phyloP scores from a whole-genome alignment of 2,329 filamentous ascomycete genomes.

The Tolypocladium cylindrosporum region DNA sequence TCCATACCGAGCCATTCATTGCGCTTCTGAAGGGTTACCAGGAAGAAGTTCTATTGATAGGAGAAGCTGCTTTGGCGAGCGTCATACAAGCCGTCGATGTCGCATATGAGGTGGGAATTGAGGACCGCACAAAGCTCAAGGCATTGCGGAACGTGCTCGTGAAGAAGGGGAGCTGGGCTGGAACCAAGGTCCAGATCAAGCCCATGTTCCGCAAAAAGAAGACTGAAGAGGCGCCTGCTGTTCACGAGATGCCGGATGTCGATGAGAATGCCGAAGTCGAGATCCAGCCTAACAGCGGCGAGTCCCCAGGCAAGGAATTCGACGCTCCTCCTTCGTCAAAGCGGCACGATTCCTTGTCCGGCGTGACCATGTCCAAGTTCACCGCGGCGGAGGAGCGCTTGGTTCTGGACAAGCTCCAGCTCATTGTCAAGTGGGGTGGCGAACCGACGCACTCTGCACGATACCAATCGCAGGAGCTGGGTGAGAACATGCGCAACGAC shows the following conservation, averaged over 20 bases:
- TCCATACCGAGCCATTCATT: conserved; percentile 93
- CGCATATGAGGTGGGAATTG: conserved; percentile 67
- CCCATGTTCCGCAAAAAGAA: conserved; percentile 95
- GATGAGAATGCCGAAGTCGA: conserved; percentile 18
- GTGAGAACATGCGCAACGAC: conserved; percentile 92
- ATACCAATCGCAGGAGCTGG: conserved; percentile 91
- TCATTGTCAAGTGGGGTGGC: conserved; percentile 98
- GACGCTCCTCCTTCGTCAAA: conserved; percentile 32
- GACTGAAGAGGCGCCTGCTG: conserved; percentile 42
- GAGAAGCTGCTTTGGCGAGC: conserved; percentile 78
- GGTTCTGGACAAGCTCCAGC: conserved; percentile 87
- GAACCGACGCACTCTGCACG: conserved; percentile 95
- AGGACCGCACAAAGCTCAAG: conserved; percentile 80
- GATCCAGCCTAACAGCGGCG: conserved; percentile 10
- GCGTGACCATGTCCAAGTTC: conserved; percentile 85
- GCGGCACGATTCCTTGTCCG: conserved; percentile 77
- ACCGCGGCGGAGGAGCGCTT: conserved; percentile 89
- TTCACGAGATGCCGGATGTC: conserved; percentile 22
- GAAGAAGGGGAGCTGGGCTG: conserved; percentile 88
- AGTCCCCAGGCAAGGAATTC: conserved; percentile 12
- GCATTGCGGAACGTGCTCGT: conserved; percentile 76
- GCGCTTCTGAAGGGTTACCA: conserved; percentile 90
- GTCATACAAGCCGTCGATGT: conserved; percentile 80
- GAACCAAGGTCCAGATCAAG: conserved; percentile 98
- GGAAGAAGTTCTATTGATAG: conserved; percentile 90